Base-by-base conservation (phyloP, 1,139 yeast genomes). In the Kodamaea sp. region DNA sequence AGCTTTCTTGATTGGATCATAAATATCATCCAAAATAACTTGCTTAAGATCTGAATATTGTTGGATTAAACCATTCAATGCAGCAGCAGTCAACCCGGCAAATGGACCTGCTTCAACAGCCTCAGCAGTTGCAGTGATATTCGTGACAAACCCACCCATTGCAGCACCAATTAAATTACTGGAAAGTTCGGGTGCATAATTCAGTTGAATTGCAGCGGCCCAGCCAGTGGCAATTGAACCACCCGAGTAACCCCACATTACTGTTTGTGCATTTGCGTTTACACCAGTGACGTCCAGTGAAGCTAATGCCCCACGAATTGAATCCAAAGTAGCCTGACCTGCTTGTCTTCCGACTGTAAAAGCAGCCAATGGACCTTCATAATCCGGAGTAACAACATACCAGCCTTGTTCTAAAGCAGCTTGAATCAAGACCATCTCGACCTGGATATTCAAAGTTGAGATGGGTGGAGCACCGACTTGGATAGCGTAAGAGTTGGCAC, bases 241-340 rank as follows among this genome's bases (percentile, higher is more conserved):
- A 7, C 70, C 70, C 5, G 68, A 62, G 43, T 65, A 66, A 0
- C 72, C 72, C 62, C 65, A 63, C 37, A 65, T 34, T 1, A 52
- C 58, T 4, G 58, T 48, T 34, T 55, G 46, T 6, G 68, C 63
- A 31, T 53, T 47, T 1, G 48, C 8, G 5, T 49, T 38, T 9
- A 60, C 31, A 1, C 60, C 59, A 6, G 70, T 60, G n/a, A 51
- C 36, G 28, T 55, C 54, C 1, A 46, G 47, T 2, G 63, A 47
- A 2, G 41, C 35, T 31, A 61, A 47, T 1, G 54, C 53, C 2
- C 61, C 70, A 35, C 60, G 46, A 12, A 65, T 43, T 1, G 61
- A 47, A 44, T 65, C 61, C 40, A 65, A 54, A 2, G 54, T 49
- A 9, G 59, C 56, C 22, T 58, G 54, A 0, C 60, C 70, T 6